Base-by-base conservation (phyloP, 2,329 filamentous ascomycete genomes). In the Graphiopsis chlorocephala region DNA sequence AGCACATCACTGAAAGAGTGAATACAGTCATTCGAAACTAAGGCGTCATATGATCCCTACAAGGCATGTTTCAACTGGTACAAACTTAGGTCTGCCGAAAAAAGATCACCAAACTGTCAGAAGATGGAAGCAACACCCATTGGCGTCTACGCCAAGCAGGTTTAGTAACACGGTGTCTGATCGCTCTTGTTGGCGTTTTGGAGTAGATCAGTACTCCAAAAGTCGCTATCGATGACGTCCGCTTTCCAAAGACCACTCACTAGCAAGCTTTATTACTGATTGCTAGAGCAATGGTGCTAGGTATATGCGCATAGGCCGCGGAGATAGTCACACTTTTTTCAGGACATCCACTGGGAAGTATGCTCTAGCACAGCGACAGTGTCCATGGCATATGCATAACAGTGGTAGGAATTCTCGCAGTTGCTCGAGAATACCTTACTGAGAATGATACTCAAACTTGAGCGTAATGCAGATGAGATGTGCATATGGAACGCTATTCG, bases 141-240 rank as follows among this genome's bases (percentile, higher is more conserved):
- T n/a, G 0, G n/a, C 10, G 10, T n/a, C 38, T 20, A n/a, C 38
- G 3, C 5, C 1, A 0, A 20, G n/a, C n/a, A 8, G 4, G 3
- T 8, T n/a, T 14, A 20, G 4, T 2, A 2, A 2, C 35, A 38
- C 4, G 15, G 35, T n/a, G 33, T 35, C 33, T 35, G 3, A 15
- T 35, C 33, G 33, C 12, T 15, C 14, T 35, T 15, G 33, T 15
- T 15, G 12, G 33, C 35, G 35, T n/a, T 20, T 5, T 10, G 38
- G 17, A 3, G 4, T n/a, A 20, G 38, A 42, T 20, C 38, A 11
- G 17, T 15, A 8, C 17, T 10, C 17, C 6, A 42, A 42, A 42
- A 10, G 1, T 10, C 17, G 38, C 35, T 1, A 10, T 20, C 12
- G 8, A n/a, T 42, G 17, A 42, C 17, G 8, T 20, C 6, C 3